These are phyloP conservation scores for Rhizopogon vulgaris DNA, from an alignment of 768 basidiomycete genomes.

Conservation along the genomic window DNA sequence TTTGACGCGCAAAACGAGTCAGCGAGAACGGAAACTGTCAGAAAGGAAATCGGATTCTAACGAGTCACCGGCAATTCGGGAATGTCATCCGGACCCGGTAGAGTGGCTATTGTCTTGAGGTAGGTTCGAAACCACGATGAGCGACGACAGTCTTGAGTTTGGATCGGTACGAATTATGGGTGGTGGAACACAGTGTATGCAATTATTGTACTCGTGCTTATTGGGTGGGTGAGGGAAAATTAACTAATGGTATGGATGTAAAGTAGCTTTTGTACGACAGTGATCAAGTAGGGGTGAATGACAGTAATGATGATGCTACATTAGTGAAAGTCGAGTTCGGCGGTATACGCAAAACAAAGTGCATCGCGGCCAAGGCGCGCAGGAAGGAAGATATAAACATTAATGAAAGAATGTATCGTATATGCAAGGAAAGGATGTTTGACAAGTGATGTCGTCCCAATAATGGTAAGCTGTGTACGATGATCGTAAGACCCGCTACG, in stretches of 20 bases:
- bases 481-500: slow-evolving; percentile 3
- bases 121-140: no score
- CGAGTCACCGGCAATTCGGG: no score
- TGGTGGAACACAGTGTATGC: background rate
- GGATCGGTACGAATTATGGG: background rate
- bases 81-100: no score
- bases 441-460: slow-evolving; percentile 2
- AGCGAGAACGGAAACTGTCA: no score
- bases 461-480: slow-evolving; percentile 9
- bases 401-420: slow-evolving; percentile 8
- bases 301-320: slow-evolving; percentile 9
- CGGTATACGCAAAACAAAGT: slow-evolving; percentile 1
- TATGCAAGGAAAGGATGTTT: slow-evolving; percentile 8
- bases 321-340: slow-evolving; percentile 7
- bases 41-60: no score
- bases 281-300: background rate
- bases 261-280: background rate
- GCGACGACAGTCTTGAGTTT: background rate
- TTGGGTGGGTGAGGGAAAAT: background rate
- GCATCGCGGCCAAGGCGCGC: slow-evolving; percentile 2
- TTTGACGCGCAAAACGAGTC: no score
- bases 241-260: background rate
- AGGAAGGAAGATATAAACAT: background rate
- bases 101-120: no score
- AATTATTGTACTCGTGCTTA: background rate